phyloP scores from a whole-genome alignment of 352 stramenopile species.

The Peronospora belbahrii region DNA sequence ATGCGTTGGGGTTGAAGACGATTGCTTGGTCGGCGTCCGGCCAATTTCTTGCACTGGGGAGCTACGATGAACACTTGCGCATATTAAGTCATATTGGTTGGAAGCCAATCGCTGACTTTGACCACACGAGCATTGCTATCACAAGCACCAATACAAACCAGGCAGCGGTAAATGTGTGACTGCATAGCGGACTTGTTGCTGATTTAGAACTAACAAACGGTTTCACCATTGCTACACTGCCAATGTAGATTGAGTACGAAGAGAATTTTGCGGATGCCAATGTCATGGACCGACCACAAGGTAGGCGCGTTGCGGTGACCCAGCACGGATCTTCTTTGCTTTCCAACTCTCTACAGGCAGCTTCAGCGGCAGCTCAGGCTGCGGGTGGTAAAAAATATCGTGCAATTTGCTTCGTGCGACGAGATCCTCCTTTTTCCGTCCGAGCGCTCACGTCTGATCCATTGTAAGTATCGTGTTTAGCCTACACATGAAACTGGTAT shows the following conservation, averaged over 20 bases:
- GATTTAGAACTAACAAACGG: neutral
- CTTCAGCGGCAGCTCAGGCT: conserved; percentile 46
- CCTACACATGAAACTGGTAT: neutral
- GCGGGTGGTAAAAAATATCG: conserved; percentile 38
- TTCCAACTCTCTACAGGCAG: conserved; percentile 55
- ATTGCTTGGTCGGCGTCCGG: conserved; percentile 75
- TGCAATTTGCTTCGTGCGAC: conserved; percentile 64
- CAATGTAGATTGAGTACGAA: conserved; percentile 56
- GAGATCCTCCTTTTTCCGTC: conserved; percentile 67
- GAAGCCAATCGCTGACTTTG: conserved; percentile 65
- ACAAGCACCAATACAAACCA: conserved; percentile 39
- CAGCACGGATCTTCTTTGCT: conserved; percentile 29
- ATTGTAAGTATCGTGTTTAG: conserved; percentile 32
- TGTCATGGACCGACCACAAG: conserved; percentile 49
- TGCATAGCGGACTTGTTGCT: neutral
- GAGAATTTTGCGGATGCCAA: conserved; percentile 47
- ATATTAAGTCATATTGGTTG: conserved; percentile 73
- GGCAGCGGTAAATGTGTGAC: conserved; percentile 26
- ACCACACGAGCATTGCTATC: conserved; percentile 52
- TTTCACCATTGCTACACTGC: neutral
- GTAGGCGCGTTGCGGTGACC: conserved; percentile 43
- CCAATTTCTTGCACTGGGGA: conserved; percentile 71
- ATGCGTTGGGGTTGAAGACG: conserved; percentile 59
- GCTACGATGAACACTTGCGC: conserved; percentile 71
- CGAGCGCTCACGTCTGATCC: conserved; percentile 53